These are phyloP conservation scores for Kuraishia hungarica DNA, from an alignment of 805 yeast genomes.

Conservation along the genomic window DNA sequence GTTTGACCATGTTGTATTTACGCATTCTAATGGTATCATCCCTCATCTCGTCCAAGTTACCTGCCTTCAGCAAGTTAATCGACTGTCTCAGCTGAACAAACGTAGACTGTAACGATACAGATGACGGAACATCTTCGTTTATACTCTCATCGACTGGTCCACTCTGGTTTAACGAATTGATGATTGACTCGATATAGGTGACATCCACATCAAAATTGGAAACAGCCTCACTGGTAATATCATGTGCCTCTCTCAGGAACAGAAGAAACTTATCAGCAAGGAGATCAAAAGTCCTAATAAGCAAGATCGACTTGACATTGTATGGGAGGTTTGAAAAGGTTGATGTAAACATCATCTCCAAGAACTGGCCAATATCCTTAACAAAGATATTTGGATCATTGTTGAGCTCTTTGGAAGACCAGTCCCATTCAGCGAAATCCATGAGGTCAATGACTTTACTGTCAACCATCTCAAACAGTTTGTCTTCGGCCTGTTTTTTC, in stretches of 20 bases:
- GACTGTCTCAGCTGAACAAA: constrained; percentile 76
- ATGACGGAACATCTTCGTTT: constrained; percentile 11
- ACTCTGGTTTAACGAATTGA: constrained; percentile 26
- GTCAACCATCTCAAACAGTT: constrained; percentile 78
- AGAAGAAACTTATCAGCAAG: constrained; percentile 64
- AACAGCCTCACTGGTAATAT: constrained; percentile 53
- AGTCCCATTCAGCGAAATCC: constrained; percentile 80
- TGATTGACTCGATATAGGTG: constrained; percentile 57
- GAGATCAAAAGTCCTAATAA: constrained; percentile 81
- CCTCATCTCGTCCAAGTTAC: constrained; percentile 55
- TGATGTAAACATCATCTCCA: constrained; percentile 78
- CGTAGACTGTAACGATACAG: constrained; percentile 57
- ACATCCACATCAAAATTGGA: constrained; percentile 75
- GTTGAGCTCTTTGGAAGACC: constrained; percentile 49
- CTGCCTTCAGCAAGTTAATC: constrained; percentile 59
- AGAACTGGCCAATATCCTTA: constrained; percentile 76
- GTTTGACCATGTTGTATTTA: constrained; percentile 65
- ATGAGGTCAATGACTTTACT: constrained; percentile 69
- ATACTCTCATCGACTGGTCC: constrained; percentile 11
- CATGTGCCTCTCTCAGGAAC: constrained; percentile 45
- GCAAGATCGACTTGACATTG: constrained; percentile 67
- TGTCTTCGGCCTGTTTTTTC: constrained; percentile 66
- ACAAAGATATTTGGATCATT: constrained; percentile 65
- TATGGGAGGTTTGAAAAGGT: constrained; percentile 78
- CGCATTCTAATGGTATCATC: constrained; percentile 47